Evolutionary conservation across 2,329 filamentous ascomycete genomes (phyloP), one percentile per base, ranked within the genome.

Genomic region (Talaromyces atroroseus): DNA sequence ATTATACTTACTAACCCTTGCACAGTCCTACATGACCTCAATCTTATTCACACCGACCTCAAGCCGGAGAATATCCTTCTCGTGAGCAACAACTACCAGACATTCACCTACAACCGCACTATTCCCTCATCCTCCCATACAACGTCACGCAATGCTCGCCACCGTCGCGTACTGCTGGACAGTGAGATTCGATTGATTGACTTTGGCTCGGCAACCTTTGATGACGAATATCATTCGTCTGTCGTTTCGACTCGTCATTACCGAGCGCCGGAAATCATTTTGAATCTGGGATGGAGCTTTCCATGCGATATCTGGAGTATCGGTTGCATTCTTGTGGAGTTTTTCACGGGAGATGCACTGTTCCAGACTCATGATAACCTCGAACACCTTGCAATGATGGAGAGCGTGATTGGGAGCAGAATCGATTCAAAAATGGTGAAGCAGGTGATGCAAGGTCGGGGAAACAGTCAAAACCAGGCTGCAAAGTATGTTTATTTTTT

Each of bases 21-120:
- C 56, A 23, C 20, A 95, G 90, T 97, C 73, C 80, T 99, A 21
- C 94, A 99, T 70, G 94, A 99, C 73, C 82, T 99, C 18, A 96
- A 97, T 71, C 82, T 99, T 62, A 96, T 99, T 59, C 94, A 99
- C 71, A 99, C 94, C 52, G 84, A 87, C 70, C 68, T 87, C 59
- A 87, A 87, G 68, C 84, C 84, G 2, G 84, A 87, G 70, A 87
- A 87, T 63, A 86, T 87, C 59, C 77, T 87, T 18, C 77, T 87
- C 23, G 82, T 86, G 59, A 82, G 81, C 68, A 84, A 81, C 68
- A 74, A 75, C 47, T 87, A 86, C 63, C 84, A 87, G 66, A 86
- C 84, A 1, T 87, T 87, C 65, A 87, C 84, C 36, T 87, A 87
- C 70, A 86, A 86, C 69, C 80, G 84, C 54, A 82, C 81, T 57